Base-by-base conservation (phyloP, 2,329 filamentous ascomycete genomes). In the Pestalotiopsis sp. region DNA sequence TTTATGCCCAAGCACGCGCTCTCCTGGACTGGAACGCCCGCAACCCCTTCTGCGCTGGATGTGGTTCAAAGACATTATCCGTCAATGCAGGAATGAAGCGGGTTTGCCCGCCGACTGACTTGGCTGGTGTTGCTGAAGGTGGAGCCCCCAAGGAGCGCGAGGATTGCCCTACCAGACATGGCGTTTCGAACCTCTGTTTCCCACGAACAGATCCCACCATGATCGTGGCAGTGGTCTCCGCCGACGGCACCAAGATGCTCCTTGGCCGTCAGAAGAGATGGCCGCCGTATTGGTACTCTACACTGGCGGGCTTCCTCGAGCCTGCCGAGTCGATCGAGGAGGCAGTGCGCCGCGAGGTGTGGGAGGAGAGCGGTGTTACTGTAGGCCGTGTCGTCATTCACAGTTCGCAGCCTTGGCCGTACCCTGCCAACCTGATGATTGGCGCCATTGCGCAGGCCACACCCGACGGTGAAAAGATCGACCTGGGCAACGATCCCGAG, bases 1-100 rank as follows among this genome's bases (percentile, higher is more conserved):
- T 97, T 60, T 97, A 94, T 74, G 95, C 94, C 14, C 93, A 97
- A 80, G 93, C 94, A 7, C 91, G 95, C 67, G 92, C 94, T 60
- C 86, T 98, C 31, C 85, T 97, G 45, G 96, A 98, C 83, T 99
- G 96, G 96, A 98, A 99, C 82, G 86, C 86, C 31, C 92, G 95
- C 65, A 97, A 97, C 81, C 92, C 92, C 38, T 99, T 94, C 85
- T 99, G 96, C 80, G 94, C 91, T 40, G 91, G 92, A 68, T 99
- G 96, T 80, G 95, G 96, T 41, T 88, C 93, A 76, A 90, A 88
- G 27, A 98, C 94, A 0, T 83, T 98, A 70, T 92, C 91, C 20
- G 85, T 93, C 31, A 91, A 95, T 75, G 92, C 90, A 4, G 93
- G 93, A 63, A 94, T 92, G 78, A 97, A 97, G 82, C 89, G 93